Evolutionary conservation across 1,284 basidiomycete genomes (phyloP), one percentile per base, ranked within the genome.

Genomic region (Ceratorhiza oryzae-sativae): DNA sequence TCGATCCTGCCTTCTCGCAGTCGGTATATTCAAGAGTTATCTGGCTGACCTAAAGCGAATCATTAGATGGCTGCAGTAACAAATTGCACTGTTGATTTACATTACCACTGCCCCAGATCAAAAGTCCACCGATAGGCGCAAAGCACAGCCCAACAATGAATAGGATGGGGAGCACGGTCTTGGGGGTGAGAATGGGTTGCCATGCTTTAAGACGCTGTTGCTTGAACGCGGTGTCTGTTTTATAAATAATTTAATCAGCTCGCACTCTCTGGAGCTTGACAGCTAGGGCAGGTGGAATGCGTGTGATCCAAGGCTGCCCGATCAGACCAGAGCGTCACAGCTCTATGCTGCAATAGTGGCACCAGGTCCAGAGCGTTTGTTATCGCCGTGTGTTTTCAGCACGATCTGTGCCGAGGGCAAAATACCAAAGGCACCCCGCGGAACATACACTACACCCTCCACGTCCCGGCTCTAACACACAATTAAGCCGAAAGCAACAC

Each of bases 161-260:
- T 67, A 99, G 87, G 1, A 95, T 97, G 4, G 97, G 97, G 12
- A 99, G 86, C 15, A 99, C 97, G 0, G 95, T 97, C 81, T 95
- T 95, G 2, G 97, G 97, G 0, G 97, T 98, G 49, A 99, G 86
- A 79, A 99, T 98, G 20, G 97, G 97, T 85, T 99, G 97, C 97
- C 97, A 99, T 78, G 97, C 97, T 84, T 98, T 98, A 79, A 99
- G 87, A 72, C 97, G 93, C 82, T 99, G 97, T 81, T 99, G 97
- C 84, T 98, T 98, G 88, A 98, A 98, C 53, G 97, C 97, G 63
- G 97, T 99, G 82, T 98, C 95, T 87, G 78, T 51, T 3, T n/a
- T n/a, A n/a, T 15, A 68, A 56, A 34, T 10, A 9, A 12, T 15
- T 30, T 68, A 15, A 53, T 70, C 15, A 70, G 65, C 55, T 45